Conservation (phyloP, 768 basidiomycete species). For the Xerocomellus amylosporus region DNA sequence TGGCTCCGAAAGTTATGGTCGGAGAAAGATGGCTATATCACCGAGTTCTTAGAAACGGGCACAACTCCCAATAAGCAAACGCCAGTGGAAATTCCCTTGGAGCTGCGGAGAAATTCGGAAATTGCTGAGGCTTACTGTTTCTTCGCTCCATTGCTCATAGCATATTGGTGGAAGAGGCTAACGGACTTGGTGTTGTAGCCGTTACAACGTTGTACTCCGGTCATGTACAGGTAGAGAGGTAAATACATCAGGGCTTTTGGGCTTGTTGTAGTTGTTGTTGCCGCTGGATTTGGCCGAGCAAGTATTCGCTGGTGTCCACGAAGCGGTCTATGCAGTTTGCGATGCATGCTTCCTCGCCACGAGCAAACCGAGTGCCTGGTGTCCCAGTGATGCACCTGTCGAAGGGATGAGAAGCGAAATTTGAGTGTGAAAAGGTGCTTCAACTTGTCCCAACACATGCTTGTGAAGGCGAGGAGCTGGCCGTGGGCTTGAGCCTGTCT, state of each 20-base stretch:
- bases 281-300: slow-evolving; percentile 64
- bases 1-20: slow-evolving; percentile 85
- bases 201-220: slow-evolving; percentile 7
- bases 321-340: slow-evolving; percentile 91
- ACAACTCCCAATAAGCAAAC: slow-evolving; percentile 38
- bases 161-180: slow-evolving; percentile 47
- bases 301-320: slow-evolving; percentile 79
- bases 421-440: slow-evolving; percentile 24
- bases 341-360: slow-evolving; percentile 78
- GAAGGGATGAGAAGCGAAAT: slow-evolving; percentile 8
- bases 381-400: slow-evolving; percentile 77
- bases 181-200: slow-evolving; percentile 20
- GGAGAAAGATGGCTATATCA: slow-evolving; percentile 80
- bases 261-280: slow-evolving; percentile 49
- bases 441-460: slow-evolving; percentile 91
- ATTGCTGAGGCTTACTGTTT: slow-evolving; percentile 67
- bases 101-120: slow-evolving; percentile 53
- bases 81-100: slow-evolving; percentile 55
- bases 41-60: slow-evolving; percentile 56
- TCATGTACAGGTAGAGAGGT: slow-evolving; percentile 5
- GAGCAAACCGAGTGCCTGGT: slow-evolving; percentile 74
- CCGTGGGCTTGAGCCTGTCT: slow-evolving; percentile 80
- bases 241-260: slow-evolving; percentile 13
- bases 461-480: slow-evolving; percentile 73
- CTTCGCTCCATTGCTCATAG: slow-evolving; percentile 56